Evolutionary conservation across 805 yeast genomes (phyloP), one percentile per base, ranked within the genome.

Genomic region (Saccharomycopsis microspora): DNA sequence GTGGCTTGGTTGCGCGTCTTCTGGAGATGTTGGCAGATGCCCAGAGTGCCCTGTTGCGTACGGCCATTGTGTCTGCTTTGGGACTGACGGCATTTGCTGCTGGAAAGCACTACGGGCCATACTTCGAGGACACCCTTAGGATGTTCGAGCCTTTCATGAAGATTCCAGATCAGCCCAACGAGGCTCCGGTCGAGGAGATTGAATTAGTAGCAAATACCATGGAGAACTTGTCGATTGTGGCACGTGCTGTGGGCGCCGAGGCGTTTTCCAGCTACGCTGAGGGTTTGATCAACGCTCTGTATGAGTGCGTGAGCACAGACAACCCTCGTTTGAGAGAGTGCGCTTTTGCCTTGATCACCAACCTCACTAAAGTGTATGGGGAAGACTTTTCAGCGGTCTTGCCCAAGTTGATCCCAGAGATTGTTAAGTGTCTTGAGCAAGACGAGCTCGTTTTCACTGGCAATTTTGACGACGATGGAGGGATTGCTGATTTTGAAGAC

Each of bases 21-120:
- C 79, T 89, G 71, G 78, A 75, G 50, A 83, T 93, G 85, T 75
- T 90, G 58, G 82, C 78, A 58, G 71, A 75, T 54, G 85, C 94
- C 43, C 74, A 79, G 56, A 82, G 89, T 28, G 76, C 94, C 10
- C 67, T 66, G 51, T 71, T 85, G 60, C 82, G 80, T 64, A 69
- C 85, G 43, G 85, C 86, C 51, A 81, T 85, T 60, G 96, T 93
- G 51, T 85, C 95, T 46, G 96, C 97, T 38, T 85, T 93, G 63
- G 97, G 97, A 48, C 89, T 97, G 38, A 86, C 96, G 51, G 97
- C 98, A 32, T 88, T 82, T 61, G 95, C 97, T 49, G 79, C 96
- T 41, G 96, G 97, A 66, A 80, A 81, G 58, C 75, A 84, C 38
- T 93, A 85, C 67, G 70, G 75, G 51, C 97, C 97, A 51, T 93